Conservation (phyloP, 148 eudicot genomes). For the Diospyros kaki region DNA sequence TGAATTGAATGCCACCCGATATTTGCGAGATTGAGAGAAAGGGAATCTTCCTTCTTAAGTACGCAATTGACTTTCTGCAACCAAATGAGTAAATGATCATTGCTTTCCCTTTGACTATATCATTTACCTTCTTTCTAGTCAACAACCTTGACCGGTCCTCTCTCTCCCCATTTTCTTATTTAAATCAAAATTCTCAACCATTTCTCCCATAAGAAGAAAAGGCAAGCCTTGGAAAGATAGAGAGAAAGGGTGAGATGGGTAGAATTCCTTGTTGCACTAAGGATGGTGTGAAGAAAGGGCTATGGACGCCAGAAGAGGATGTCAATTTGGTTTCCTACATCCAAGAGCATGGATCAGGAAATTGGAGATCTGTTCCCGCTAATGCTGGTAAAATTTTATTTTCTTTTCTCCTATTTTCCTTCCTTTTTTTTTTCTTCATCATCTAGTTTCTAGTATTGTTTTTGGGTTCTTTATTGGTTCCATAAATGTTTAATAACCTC, state of each 20-base stretch:
- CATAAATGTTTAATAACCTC: slow-evolving; percentile 38
- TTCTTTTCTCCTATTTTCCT: neutral
- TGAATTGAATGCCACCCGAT: no score
- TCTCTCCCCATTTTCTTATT: slow-evolving; percentile 2
- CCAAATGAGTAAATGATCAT: slow-evolving; percentile 17
- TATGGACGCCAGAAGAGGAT: slow-evolving; percentile 96
- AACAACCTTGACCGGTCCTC: slow-evolving; percentile 11
- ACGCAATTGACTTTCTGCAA: slow-evolving; percentile 21
- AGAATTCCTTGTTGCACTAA: slow-evolving; percentile 89
- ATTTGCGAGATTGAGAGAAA: no score
- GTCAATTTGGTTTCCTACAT: slow-evolving; percentile 74
- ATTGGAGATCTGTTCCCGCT: slow-evolving; percentile 89
- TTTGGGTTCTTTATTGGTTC: slow-evolving; percentile 31
- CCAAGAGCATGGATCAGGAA: slow-evolving; percentile 87
- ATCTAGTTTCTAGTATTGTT: neutral
- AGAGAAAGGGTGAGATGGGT: slow-evolving; percentile 35
- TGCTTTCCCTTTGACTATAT: slow-evolving; percentile 27
- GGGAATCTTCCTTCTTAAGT: neutral
- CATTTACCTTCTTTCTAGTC: slow-evolving; percentile 15
- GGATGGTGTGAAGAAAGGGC: slow-evolving; percentile 82
- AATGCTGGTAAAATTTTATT: slow-evolving; percentile 50
- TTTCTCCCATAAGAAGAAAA: neutral
- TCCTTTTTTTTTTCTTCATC: neutral
- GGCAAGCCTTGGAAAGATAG: neutral
- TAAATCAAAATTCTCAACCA: neutral